phyloP scores from a whole-genome alignment of 345 rosid genomes.

The Citrus hindsii region DNA sequence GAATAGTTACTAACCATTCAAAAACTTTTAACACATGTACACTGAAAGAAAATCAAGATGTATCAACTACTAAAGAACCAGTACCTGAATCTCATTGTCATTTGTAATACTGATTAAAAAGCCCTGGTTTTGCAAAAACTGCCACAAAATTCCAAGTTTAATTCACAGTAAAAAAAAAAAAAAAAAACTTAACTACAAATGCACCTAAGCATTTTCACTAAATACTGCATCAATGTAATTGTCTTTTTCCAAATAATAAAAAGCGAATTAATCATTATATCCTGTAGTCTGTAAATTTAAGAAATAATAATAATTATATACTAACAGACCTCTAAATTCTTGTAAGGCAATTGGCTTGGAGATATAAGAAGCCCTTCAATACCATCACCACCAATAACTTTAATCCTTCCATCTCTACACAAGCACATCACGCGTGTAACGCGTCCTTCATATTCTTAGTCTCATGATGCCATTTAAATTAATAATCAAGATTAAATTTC shows the following conservation, averaged over 20 bases:
- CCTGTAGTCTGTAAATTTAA: background rate
- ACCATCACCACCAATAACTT: slow-evolving; percentile 64
- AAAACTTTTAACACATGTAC: background rate
- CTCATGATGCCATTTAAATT: background rate
- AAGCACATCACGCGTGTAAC: background rate
- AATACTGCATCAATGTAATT: background rate
- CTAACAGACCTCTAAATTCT: slow-evolving; percentile 47
- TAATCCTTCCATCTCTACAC: slow-evolving; percentile 66
- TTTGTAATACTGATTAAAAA: slow-evolving; percentile 48
- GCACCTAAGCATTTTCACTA: background rate
- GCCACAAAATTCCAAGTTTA: slow-evolving; percentile 28
- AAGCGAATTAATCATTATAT: background rate
- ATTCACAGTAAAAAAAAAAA: background rate
- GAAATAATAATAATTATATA: no score
- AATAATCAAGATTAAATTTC: background rate
- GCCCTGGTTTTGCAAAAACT: slow-evolving; percentile 68
- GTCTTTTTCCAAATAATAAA: background rate
- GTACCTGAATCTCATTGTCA: slow-evolving; percentile 64
- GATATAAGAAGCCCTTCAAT: slow-evolving; percentile 61
- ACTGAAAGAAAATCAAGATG: background rate
- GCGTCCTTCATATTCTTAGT: background rate
- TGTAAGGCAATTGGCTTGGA: slow-evolving; percentile 48
- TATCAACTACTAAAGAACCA: slow-evolving; percentile 7
- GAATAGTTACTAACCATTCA: background rate
- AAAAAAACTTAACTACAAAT: background rate